phyloP scores from a whole-genome alignment of 2,329 filamentous ascomycete species.

The Nigrospora sphaerica region DNA sequence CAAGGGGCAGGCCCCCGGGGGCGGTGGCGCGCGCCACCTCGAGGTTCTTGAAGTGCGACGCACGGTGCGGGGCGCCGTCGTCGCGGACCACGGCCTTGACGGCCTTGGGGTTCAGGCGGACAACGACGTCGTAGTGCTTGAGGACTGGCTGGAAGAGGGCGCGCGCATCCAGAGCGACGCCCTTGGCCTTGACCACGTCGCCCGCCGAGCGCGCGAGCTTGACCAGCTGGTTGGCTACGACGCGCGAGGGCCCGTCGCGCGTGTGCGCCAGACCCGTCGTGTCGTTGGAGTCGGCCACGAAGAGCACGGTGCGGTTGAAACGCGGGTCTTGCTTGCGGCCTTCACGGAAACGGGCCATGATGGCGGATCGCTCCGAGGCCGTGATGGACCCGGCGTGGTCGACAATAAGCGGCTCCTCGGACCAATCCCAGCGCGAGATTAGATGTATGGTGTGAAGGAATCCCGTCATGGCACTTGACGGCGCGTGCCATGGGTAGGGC shows the following conservation, averaged over 20 bases:
- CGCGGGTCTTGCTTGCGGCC: conserved; percentile 85
- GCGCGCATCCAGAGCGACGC: conserved; percentile 44
- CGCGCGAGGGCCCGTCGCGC: conserved; percentile 61
- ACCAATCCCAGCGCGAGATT: conserved; percentile 88
- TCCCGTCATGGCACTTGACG: conserved; percentile 69
- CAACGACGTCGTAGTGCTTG: conserved; percentile 77
- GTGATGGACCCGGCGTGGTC: conserved; percentile 65
- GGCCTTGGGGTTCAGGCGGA: conserved; percentile 58
- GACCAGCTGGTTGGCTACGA: conserved; percentile 79
- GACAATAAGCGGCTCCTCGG: conserved; percentile 70
- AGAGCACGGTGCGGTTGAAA: conserved; percentile 76
- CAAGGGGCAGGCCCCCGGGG: conserved; percentile 34
- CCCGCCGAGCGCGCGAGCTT: conserved; percentile 71
- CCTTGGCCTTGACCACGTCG: conserved; percentile 48
- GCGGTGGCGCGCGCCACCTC: conserved; percentile 45
- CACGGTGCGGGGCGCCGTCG: conserved; percentile 23
- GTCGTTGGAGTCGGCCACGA: conserved; percentile 76
- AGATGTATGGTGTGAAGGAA: conserved; percentile 76
- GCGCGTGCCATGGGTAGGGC: conserved; percentile 72
- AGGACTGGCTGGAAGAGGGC: conserved; percentile 67
- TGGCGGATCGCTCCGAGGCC: conserved; percentile 49
- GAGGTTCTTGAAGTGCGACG: conserved; percentile 74
- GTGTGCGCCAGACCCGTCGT: conserved; percentile 76
- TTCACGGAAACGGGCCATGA: conserved; percentile 67
- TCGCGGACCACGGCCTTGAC: conserved; percentile 33